Base-by-base conservation (phyloP, 179 eudicot species). In the Beta corolliflora region DNA sequence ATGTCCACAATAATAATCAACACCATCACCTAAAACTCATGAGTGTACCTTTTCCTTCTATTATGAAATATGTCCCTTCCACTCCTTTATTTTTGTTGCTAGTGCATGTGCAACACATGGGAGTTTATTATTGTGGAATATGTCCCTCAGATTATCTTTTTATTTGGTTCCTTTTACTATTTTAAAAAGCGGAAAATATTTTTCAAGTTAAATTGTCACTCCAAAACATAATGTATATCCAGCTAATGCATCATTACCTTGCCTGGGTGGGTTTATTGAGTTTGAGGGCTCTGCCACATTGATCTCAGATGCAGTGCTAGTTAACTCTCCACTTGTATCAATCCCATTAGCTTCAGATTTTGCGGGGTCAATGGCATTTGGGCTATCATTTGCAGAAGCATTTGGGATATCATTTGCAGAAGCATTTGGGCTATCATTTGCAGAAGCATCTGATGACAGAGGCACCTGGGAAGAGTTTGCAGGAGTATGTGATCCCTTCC, bases 401-500 rank as follows among this genome's bases (percentile, higher is more conserved):
- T 85, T 89, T 3, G 89, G 91, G 6, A 88, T 19, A 75, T 90
- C 18, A 76, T 80, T 86, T 3, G 73, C 54, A 53, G 91, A 76
- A 78, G 83, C 77, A 21, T 90, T 25, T 25, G 29, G 29, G 29
- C 5, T 46, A 46, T 46, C 8, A 4, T 81, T 83, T 29, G 70
- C 36, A 16, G 85, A 73, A 80, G 82, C 80, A 65, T 85, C 89
- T 3, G 89, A 76, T 25, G 88, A 10, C 10, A 78, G 81, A 4
- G 87, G 83, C 5, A 56, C 85, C 53, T 88, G 91, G 6, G 89
- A 21, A 75, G 91, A 18, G 73, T 80, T 86, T 3, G 73, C 54
- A 53, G 91, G 78, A 78, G 83, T 76, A 21, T 90, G 90, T 14
- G 91, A 46, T 15, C 83, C 96, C 88, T 82, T 94, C 75, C 88